Percentiles rank a stretch among this genome's conserved stretches.
Evolutionary conservation across 2,329 filamentous ascomycete species (phyloP).

Genomic region (Calonectria pteridis): DNA sequence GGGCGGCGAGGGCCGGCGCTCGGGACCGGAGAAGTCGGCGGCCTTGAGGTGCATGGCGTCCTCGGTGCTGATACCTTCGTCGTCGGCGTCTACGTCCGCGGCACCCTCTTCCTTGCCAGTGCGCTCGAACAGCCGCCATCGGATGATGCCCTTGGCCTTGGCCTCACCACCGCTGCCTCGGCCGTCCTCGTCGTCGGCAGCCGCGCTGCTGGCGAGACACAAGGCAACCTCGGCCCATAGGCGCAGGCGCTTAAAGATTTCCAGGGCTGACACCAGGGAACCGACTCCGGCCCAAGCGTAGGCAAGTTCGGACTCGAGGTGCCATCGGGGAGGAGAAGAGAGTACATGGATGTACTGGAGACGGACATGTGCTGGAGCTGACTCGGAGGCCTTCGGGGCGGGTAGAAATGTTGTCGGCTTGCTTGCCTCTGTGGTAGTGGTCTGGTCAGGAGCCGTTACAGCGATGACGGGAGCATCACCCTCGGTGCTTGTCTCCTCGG

Average conservation of each 20-base stretch:
- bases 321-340: constrained; percentile 89
- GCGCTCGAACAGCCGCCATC: constrained; percentile 82
- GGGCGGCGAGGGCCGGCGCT: constrained; percentile 76
- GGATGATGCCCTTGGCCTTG: constrained; percentile 82
- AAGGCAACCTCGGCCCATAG: constrained; percentile 96
- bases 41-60: constrained; percentile 70
- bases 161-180: constrained; percentile 75
- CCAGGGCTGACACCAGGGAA: constrained; percentile 88
- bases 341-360: constrained; percentile 88
- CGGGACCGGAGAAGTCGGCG: constrained; percentile 69
- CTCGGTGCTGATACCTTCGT: constrained; percentile 59
- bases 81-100: constrained; percentile 57
- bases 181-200: constrained; percentile 68
- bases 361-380: constrained; percentile 81
- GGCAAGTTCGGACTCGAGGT: constrained; percentile 92
- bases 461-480: constrained; percentile 59
- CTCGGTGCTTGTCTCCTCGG: constrained; percentile 42
- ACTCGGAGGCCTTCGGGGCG: constrained; percentile 78
- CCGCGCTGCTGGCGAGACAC: constrained; percentile 77
- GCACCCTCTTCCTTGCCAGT: constrained; percentile 54
- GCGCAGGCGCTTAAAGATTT: constrained; percentile 93
- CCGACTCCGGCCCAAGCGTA: constrained; percentile 92
- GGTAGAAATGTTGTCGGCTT: constrained; percentile 85
- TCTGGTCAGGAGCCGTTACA: constrained; percentile 54
- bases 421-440: constrained; percentile 33